These are phyloP conservation scores for Candida tropicalis DNA, from an alignment of 1,139 yeast species.

Conservation along the genomic window DNA sequence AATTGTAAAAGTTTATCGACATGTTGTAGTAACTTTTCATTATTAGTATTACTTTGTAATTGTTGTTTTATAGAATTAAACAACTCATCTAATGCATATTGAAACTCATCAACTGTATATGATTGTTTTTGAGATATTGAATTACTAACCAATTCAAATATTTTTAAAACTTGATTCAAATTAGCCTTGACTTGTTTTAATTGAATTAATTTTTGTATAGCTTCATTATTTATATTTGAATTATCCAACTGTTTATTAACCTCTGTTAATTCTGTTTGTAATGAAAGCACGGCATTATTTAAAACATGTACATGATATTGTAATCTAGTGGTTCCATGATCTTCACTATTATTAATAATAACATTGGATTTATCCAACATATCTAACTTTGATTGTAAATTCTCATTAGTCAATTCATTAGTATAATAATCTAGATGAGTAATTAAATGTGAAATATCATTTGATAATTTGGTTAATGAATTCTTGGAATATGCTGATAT, in stretches of 20 bases:
- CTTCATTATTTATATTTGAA: conserved; percentile 17
- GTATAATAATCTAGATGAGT: conserved; percentile 66
- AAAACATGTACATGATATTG: conserved; percentile 66
- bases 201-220: conserved; percentile 44
- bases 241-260: conserved; percentile 27
- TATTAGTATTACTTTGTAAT: conserved; percentile 15
- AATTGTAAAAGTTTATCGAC: conserved; percentile 49
- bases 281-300: conserved; percentile 56
- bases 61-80: conserved; percentile 32
- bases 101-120: conserved; percentile 31
- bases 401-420: conserved; percentile 53
- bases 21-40: conserved; percentile 31
- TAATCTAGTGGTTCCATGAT: conserved; percentile 42
- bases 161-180: conserved; percentile 44
- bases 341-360: conserved; percentile 24
- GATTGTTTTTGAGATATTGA: conserved; percentile 18
- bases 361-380: conserved; percentile 27
- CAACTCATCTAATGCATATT: conserved; percentile 39
- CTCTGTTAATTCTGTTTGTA: conserved; percentile 50
- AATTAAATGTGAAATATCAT: conserved; percentile 41
- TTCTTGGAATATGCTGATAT: conserved; percentile 23
- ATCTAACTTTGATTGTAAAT: conserved; percentile 47
- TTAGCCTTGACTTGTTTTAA: conserved; percentile 48
- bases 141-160: conserved; percentile 42
- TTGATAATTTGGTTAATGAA: conserved; percentile 30